Percentiles rank a stretch among this genome's conserved stretches.
Conservation (phyloP, 441 rosid genomes). For the Corymbia citriodora region DNA sequence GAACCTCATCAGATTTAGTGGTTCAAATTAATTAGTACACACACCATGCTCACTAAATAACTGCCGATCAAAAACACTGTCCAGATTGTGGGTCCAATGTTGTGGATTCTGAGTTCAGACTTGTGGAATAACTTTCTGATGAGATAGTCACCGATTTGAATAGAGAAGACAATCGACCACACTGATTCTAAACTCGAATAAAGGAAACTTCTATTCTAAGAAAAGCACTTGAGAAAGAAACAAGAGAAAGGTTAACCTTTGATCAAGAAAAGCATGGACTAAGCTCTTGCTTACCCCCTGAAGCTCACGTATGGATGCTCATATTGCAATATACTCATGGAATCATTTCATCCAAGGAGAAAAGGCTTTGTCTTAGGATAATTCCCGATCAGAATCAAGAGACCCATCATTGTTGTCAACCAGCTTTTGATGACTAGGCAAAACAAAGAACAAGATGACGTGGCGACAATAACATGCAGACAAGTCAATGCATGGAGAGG, state of each 20-base stretch:
- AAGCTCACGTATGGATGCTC: background rate
- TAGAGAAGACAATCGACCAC: background rate
- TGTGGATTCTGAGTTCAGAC: too few relatives aligned
- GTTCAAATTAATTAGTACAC: too few relatives aligned
- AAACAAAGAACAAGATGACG: background rate
- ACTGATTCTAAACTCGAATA: background rate
- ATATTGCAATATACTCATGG: background rate
- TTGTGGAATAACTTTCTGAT: background rate
- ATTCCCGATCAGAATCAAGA: background rate
- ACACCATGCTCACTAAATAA: too few relatives aligned
- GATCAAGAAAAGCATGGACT: background rate
- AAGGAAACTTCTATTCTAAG: background rate
- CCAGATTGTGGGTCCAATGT: too few relatives aligned
- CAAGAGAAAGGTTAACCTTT: background rate
- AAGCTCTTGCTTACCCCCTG: background rate
- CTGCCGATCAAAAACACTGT: too few relatives aligned
- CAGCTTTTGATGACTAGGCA: background rate
- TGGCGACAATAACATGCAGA: background rate
- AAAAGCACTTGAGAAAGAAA: background rate
- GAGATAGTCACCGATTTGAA: background rate
- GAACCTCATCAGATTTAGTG: too few relatives aligned
- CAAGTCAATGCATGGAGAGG: background rate
- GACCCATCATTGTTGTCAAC: background rate
- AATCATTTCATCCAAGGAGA: background rate
- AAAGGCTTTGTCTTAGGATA: background rate